A percentile compares a stretch with the other conserved stretches of the same genome.
These are phyloP conservation scores for Lotus japonicus DNA, from an alignment of 306 rosid genomes.

Conservation along the genomic window DNA sequence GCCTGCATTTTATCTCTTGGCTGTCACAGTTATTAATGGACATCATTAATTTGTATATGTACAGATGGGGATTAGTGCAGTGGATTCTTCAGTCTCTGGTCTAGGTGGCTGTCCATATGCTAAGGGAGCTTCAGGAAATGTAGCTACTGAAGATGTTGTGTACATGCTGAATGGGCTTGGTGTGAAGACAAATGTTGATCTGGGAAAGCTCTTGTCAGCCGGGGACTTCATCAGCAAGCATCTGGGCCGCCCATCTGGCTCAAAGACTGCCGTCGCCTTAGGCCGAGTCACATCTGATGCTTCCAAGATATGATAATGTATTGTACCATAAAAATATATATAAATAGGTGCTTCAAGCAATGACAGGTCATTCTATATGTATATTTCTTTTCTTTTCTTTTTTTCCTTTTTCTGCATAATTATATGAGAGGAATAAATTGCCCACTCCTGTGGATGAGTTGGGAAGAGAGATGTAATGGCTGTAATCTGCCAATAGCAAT, in stretches of 20 bases:
- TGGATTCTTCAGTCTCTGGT: conserved; percentile 35
- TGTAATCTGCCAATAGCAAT: neutral
- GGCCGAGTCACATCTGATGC: conserved; percentile 44
- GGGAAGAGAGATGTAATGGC: neutral
- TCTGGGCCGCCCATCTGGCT: conserved; percentile 58
- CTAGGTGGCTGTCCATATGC: conserved; percentile 40
- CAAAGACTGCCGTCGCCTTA: conserved; percentile 73
- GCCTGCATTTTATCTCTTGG: neutral
- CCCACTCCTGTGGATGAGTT: neutral
- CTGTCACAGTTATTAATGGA: neutral
- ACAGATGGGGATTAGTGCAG: conserved; percentile 53
- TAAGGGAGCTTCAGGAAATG: conserved; percentile 46
- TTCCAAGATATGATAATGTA: conserved; percentile 45
- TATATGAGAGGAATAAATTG: conserved; percentile 9
- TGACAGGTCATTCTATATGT: neutral
- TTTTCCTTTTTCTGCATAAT: neutral
- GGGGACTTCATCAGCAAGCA: conserved; percentile 84
- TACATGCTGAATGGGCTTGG: conserved; percentile 88
- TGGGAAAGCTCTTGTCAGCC: conserved; percentile 59
- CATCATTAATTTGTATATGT: conserved; percentile 25
- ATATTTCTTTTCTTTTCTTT: neutral
- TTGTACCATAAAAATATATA: neutral
- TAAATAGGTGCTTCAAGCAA: conserved; percentile 11
- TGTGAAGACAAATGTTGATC: conserved; percentile 66
- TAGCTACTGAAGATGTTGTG: conserved; percentile 89